Evolutionary conservation across 2,329 filamentous ascomycete species (phyloP).

Genomic region (Fusarium mangiferae): DNA sequence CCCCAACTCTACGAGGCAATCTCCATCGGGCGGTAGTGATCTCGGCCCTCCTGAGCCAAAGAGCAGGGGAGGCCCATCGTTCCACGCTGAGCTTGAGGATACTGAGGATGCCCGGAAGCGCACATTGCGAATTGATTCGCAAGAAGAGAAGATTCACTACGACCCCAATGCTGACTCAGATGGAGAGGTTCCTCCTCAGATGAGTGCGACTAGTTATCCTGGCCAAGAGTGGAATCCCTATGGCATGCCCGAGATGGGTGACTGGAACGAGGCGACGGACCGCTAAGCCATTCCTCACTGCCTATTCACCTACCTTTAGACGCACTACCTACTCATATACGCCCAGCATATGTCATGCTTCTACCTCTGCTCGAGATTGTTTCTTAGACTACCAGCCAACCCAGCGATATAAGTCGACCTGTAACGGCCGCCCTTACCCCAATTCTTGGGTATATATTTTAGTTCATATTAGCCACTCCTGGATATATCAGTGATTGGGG

Average conservation of each 20-base stretch:
- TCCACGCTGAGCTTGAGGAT: constrained; percentile 53
- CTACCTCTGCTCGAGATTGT: neutral
- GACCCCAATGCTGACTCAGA: constrained; percentile 50
- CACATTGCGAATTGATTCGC: constrained; percentile 54
- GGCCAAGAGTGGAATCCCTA: constrained; percentile 77
- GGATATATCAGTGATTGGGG: neutral
- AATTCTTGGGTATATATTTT: neutral
- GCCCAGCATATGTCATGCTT: neutral
- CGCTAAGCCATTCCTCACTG: neutral
- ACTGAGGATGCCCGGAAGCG: constrained; percentile 58
- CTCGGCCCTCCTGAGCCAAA: neutral
- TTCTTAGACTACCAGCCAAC: neutral
- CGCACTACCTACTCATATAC: neutral
- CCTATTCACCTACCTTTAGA: neutral
- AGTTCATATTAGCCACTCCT: neutral
- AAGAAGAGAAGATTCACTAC: constrained; percentile 66
- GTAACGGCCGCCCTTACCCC: neutral
- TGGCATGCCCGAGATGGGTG: constrained; percentile 46
- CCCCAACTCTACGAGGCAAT: constrained; percentile 17
- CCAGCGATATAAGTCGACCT: neutral
- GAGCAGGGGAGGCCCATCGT: constrained; percentile 21
- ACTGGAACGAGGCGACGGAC: constrained; percentile 39
- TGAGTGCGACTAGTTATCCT: constrained; percentile 75
- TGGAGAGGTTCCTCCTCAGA: constrained; percentile 56
- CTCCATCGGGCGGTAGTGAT: constrained; percentile 20